A percentile compares a stretch with the other conserved stretches of the same genome.
Conservation (phyloP, 2,329 filamentous ascomycete species). For the Colletotrichum theobromicola region DNA sequence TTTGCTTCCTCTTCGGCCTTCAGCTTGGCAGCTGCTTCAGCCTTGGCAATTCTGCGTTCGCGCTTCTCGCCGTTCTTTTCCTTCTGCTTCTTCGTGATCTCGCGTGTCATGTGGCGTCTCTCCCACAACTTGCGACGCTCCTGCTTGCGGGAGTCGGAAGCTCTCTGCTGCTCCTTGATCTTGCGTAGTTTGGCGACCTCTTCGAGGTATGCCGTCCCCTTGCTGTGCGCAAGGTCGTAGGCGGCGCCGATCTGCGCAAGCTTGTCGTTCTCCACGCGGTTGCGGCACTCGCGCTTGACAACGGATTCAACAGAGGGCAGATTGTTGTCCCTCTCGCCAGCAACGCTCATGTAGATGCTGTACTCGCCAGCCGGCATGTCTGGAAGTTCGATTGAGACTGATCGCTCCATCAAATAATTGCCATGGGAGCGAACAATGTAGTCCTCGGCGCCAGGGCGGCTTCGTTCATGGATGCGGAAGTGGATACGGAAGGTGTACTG, state of each 20-base stretch:
- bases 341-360: conserved; percentile 60
- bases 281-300: conserved; percentile 54
- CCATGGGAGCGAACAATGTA: conserved; percentile 65
- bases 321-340: conserved; percentile 50
- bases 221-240: conserved; percentile 66
- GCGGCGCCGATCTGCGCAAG: conserved; percentile 62
- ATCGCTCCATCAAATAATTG: conserved; percentile 63
- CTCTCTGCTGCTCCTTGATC: conserved; percentile 54
- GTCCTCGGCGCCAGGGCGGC: conserved; percentile 57
- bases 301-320: conserved; percentile 59
- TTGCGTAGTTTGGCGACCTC: conserved; percentile 55
- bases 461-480: conserved; percentile 57
- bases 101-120: conserved; percentile 48
- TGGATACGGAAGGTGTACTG: conserved; percentile 59
- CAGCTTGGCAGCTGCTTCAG: conserved; percentile 26
- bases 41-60: conserved; percentile 24
- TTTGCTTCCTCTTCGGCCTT: conserved; percentile 29
- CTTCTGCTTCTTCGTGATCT: conserved; percentile 45
- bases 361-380: conserved; percentile 63
- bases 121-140: conserved; percentile 56
- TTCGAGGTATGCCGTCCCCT: conserved; percentile 57
- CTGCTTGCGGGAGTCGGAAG: conserved; percentile 47
- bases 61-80: conserved; percentile 44
- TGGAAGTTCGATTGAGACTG: conserved; percentile 62
- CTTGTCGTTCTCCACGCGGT: conserved; percentile 60